phyloP scores from a whole-genome alignment of 2,329 filamentous ascomycete species.

The Leptographium procerum region DNA sequence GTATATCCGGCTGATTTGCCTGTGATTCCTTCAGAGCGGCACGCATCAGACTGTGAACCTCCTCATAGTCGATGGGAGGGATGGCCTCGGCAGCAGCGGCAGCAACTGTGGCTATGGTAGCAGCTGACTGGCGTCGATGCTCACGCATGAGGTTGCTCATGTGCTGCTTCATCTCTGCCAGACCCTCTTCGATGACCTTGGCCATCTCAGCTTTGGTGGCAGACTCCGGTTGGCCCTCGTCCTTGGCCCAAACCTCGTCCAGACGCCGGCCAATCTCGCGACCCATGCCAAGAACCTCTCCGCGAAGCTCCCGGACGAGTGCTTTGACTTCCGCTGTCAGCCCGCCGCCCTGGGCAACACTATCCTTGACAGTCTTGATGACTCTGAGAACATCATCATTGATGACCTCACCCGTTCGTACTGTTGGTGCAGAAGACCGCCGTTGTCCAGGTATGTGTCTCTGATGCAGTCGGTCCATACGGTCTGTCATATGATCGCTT shows the following conservation, averaged over 20 bases:
- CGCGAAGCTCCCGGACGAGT: conserved; percentile 76
- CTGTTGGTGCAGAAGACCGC: conserved; percentile 31
- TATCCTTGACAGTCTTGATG: conserved; percentile 81
- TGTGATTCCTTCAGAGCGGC: conserved; percentile 58
- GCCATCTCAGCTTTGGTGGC: conserved; percentile 60
- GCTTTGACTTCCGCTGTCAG: conserved; percentile 88
- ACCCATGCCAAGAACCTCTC: conserved; percentile 90
- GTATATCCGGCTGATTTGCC: conserved; percentile 31
- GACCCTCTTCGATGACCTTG: conserved; percentile 66
- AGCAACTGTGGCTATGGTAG: conserved; percentile 27
- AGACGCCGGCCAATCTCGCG: conserved; percentile 78
- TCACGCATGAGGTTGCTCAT: conserved; percentile 71
- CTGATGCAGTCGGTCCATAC: conserved; percentile 33
- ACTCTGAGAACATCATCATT: conserved; percentile 74
- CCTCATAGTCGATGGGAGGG: conserved; percentile 59
- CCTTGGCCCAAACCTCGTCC: conserved; percentile 50
- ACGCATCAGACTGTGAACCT: conserved; percentile 77
- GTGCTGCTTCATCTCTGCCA: conserved; percentile 73
- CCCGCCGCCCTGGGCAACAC: conserved; percentile 75
- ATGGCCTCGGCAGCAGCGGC: conserved; percentile 41
- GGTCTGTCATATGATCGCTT: conserved; percentile 24
- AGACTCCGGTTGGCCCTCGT: conserved; percentile 34
- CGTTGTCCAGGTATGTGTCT: conserved; percentile 27
- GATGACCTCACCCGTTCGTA: conserved; percentile 45
- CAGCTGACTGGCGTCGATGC: conserved; percentile 56